phyloP scores from a whole-genome alignment of 1,139 yeast species.

The Debaryomyces psychrophilus region DNA sequence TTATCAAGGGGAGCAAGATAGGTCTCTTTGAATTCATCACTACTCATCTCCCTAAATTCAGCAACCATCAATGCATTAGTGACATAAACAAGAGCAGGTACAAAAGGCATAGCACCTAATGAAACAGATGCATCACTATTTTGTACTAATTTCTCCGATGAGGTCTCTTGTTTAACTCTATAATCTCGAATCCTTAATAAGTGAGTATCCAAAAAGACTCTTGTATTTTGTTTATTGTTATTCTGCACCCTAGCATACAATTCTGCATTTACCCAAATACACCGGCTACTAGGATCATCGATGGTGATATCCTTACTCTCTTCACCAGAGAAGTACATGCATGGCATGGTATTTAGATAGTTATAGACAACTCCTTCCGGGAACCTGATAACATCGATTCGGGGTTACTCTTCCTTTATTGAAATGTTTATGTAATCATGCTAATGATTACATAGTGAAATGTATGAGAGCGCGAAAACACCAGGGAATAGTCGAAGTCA shows the following conservation, averaged over 20 bases:
- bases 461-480: too few species aligned
- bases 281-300: neutral
- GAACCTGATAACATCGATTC: too few species aligned
- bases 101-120: constrained; percentile 1
- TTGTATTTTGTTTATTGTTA: constrained; percentile 5
- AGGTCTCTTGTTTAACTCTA: neutral
- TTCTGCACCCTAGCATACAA: neutral
- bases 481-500: too few species aligned
- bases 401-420: too few species aligned
- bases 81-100: constrained; percentile 1
- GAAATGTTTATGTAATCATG: too few species aligned
- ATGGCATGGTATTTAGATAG: neutral
- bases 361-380: too few species aligned
- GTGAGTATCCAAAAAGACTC: constrained; percentile 7
- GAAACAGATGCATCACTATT: constrained; percentile 7
- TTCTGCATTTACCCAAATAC: neutral
- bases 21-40: too few species aligned
- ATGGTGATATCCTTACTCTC: neutral
- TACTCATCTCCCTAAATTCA: too few species aligned
- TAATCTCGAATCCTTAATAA: too few species aligned
- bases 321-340: constrained; percentile 6
- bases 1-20: too few species aligned
- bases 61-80: constrained; percentile 1
- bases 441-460: too few species aligned
- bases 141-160: constrained; percentile 1